These are phyloP conservation scores for Acer campestre DNA, from an alignment of 345 rosid genomes.

Conservation along the genomic window DNA sequence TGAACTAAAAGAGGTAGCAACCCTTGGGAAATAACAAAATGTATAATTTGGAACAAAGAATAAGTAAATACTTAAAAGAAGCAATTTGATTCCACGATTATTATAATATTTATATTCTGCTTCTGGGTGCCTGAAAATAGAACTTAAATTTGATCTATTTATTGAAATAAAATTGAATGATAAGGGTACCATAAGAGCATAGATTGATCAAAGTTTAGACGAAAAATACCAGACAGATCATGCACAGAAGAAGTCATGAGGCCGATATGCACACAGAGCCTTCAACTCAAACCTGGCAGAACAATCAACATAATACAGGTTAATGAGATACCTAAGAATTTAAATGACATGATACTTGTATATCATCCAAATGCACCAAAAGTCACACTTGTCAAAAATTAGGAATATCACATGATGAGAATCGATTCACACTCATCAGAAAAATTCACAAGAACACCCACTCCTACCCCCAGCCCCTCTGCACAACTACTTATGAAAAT, in stretches of 20 bases:
- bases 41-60: neutral
- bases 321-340: conserved; percentile 6
- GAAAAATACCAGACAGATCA: conserved; percentile 52
- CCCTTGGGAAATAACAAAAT: neutral
- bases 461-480: neutral
- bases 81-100: neutral
- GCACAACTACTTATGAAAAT: neutral
- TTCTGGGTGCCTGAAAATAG: neutral
- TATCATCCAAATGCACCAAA: neutral
- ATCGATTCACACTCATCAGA: conserved; percentile 3
- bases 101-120: neutral
- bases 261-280: conserved; percentile 24
- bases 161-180: neutral
- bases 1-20: neutral
- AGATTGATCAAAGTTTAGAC: conserved; percentile 19
- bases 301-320: conserved; percentile 11
- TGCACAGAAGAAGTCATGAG: conserved; percentile 60
- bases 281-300: conserved; percentile 31
- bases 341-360: neutral
- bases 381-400: neutral
- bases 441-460: neutral
- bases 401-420: neutral
- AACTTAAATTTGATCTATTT: neutral
- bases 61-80: neutral
- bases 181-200: conserved; percentile 1